A percentile compares a stretch with the other conserved stretches of the same genome.
Conservation (phyloP, 106 monocot genomes). For the Dioscorea zingiberensis region DNA sequence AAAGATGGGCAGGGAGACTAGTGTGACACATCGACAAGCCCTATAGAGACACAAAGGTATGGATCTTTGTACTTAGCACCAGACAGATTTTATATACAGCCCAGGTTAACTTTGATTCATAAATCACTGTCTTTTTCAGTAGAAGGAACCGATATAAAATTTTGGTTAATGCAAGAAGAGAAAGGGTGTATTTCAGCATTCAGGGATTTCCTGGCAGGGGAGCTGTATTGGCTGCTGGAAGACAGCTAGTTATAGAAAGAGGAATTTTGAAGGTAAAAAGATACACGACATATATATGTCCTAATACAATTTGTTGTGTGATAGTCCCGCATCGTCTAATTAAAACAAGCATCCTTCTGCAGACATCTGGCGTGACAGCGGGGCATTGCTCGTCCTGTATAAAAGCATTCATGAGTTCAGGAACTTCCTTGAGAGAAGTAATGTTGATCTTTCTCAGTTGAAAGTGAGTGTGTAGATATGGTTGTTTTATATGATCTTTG, state of each 20-base stretch:
- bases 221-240: too few species aligned
- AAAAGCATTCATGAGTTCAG: slow-evolving; percentile 76
- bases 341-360: too few species aligned
- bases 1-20: slow-evolving; percentile 35
- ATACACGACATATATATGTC: slow-evolving; percentile 4
- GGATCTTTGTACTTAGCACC: slow-evolving; percentile 92
- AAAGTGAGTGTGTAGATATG: slow-evolving; percentile 47
- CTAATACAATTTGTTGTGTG: too few species aligned
- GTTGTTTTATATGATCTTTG: too few species aligned
- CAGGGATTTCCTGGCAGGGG: too few species aligned
- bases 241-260: too few species aligned
- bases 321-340: too few species aligned
- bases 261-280: slow-evolving; percentile 73
- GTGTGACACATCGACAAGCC: slow-evolving; percentile 39
- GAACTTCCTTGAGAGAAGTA: slow-evolving; percentile 56
- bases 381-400: slow-evolving; percentile 83
- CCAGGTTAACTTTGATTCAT: slow-evolving; percentile 22
- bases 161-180: slow-evolving; percentile 82
- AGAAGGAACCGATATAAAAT: too few species aligned
- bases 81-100: slow-evolving; percentile 69
- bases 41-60: slow-evolving; percentile 44
- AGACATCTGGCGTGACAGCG: slow-evolving; percentile 93
- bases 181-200: slow-evolving; percentile 83
- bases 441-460: slow-evolving; percentile 72
- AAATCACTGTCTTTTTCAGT: background rate